Evolutionary conservation across 2,329 filamentous ascomycete genomes (phyloP), one percentile per base, ranked within the genome.

Genomic region (Verticillium dahliae): DNA sequence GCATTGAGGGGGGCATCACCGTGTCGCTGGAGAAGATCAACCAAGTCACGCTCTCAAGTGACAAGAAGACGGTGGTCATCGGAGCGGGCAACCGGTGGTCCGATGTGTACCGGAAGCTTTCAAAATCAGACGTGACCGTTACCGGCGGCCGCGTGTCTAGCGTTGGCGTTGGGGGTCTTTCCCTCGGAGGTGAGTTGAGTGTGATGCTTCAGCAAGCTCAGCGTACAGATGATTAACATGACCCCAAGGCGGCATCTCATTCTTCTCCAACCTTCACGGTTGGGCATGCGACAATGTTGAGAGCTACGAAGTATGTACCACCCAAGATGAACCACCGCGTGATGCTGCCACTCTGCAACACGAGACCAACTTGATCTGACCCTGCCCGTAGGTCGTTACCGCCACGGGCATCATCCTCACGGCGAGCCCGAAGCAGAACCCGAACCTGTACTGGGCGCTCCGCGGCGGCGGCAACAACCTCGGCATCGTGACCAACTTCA

Each of bases 391-490:
- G 37, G 73, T 87, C 0, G 80, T 89, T 1, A 82, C 81, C 0
- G 80, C 81, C 0, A 66, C 67, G 3, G 85, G 86, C 0, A 69
- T 79, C 6, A 74, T 83, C 6, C 55, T 86, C 2, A 78, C 74
- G 0, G 78, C 81, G 0, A 86, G 82, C 56, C 80, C 81, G 41
- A 77, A 79, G 13, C 74, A 81, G 50, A 75, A 85, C 61, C 62
- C 74, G 0, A 83, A 86, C 60, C 73, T 87, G 1, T 86, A 81
- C 71, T 86, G 82, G 81, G 85, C 83, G 2, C 74, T 86, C 1
- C 74, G 76, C 41, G 82, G 83, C 18, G 80, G 81, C 3, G 81
- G 83, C 2, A 82, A 81, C 38, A 85, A 80, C 56, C 86, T 83
- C 64, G 84, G 79, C n/a, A 74, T 87, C 4, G 81, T 86, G 4